Evolutionary conservation across 768 basidiomycete genomes (phyloP), one percentile per base, ranked within the genome.

Genomic region (Coprinellus micaceus): DNA sequence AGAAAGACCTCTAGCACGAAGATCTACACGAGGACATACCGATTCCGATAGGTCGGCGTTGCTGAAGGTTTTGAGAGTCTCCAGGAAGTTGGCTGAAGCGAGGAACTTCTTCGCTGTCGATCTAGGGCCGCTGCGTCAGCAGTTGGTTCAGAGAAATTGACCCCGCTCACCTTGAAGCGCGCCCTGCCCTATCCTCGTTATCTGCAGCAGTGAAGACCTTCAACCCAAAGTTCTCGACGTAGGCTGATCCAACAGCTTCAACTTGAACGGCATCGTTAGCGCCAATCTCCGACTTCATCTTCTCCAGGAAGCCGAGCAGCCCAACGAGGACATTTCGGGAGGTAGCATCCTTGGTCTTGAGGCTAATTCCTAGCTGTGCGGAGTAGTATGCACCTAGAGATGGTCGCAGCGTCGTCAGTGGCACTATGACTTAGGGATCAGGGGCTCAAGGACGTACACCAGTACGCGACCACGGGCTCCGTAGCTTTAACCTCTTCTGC

Each of bases 211-310:
- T 75, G 71, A 99, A 99, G n/a, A 98, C 84, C 58, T 80, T 88
- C 24, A 95, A 71, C 1, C 92, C 95, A 76, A 98, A 98, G 73
- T 95, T 94, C 76, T 98, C 94, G 47, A 98, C 84, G 64, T 93
- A 95, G 3, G 93, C 92, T 2, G 88, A 83, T 39, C 91, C 89
- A 0, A 85, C 93, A 9, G 81, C 72, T 64, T 98, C 94, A 56
- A 85, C 82, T 58, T 90, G 86, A 55, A 98, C 80, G 10, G 91
- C 86, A 64, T 97, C 94, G 58, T 84, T 84, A 15, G 79, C 72
- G 0, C 83, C 84, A 24, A 95, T 84, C 9, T 86, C 80, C 10
- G 72, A 71, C 72, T 98, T 98, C 78, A 93, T 81, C 47, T 75
- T 74, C 67, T 98, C 96, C 28, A 98, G 84, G 15, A 79, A 71